These are phyloP conservation scores for Apiospora marii DNA, from an alignment of 2,329 filamentous ascomycete species.

Conservation along the genomic window DNA sequence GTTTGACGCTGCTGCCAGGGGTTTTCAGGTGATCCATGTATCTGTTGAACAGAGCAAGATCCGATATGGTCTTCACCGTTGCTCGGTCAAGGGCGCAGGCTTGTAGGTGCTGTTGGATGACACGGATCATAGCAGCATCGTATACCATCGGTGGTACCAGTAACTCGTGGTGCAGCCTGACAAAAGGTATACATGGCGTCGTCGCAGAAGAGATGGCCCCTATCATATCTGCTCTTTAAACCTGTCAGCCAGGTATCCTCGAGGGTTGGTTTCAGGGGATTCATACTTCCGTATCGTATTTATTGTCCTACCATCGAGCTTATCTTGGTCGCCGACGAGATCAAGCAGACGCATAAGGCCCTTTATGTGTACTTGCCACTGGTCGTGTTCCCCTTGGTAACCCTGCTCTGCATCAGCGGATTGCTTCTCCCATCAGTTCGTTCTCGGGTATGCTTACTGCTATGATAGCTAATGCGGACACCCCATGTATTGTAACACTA, in stretches of 20 bases:
- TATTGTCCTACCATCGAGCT: conserved; percentile 30
- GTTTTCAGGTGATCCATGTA: conserved; percentile 2
- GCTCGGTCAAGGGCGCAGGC: conserved; percentile 34
- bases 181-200: conserved; percentile 43
- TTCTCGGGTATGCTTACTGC: conserved; percentile 25
- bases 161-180: conserved; percentile 36
- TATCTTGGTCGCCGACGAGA: conserved; percentile 37
- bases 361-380: conserved; percentile 49
- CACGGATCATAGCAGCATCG: conserved; percentile 26
- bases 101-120: conserved; percentile 34
- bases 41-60: conserved; percentile 37
- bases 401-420: conserved; percentile 31
- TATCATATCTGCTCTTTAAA: conserved; percentile 45
- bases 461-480: conserved; percentile 30
- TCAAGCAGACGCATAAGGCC: conserved; percentile 44
- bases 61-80: conserved; percentile 37
- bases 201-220: conserved; percentile 44
- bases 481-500: conserved; percentile 30
- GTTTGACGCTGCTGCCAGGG: conserved; percentile 8
- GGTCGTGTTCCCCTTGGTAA: conserved; percentile 46
- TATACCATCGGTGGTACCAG: conserved; percentile 25
- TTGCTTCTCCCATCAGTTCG: not conserved
- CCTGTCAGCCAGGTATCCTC: not conserved
- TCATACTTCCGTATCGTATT: conserved; percentile 42
- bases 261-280: not conserved